Conservation (phyloP, 2,329 filamentous ascomycete species). For the Diplodia mutila region DNA sequence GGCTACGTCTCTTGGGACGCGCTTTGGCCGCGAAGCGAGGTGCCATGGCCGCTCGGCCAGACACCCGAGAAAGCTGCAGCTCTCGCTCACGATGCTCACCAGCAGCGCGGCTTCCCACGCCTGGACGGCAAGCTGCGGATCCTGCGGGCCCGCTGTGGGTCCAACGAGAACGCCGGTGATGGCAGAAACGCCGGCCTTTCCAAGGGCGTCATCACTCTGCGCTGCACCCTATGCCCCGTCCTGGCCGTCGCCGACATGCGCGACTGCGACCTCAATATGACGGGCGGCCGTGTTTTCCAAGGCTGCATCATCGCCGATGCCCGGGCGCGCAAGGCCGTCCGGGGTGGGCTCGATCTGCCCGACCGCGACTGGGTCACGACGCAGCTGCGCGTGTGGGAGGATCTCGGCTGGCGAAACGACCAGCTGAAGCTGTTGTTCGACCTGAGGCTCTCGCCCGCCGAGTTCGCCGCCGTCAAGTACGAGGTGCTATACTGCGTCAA, state of each 20-base stretch:
- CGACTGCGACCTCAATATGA: too few relatives aligned
- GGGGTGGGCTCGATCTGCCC: background rate
- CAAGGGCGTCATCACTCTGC: constrained; percentile 14
- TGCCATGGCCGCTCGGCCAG: background rate
- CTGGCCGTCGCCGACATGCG: background rate
- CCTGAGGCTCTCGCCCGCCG: background rate
- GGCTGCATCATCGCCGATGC: constrained; percentile 12
- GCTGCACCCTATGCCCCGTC: constrained; percentile 15
- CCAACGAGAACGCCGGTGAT: background rate
- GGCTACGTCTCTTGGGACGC: constrained; percentile 20
- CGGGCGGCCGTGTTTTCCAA: background rate
- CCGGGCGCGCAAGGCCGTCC: background rate
- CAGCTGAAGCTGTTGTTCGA: constrained; percentile 20
- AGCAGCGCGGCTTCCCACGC: background rate
- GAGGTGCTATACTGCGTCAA: constrained; percentile 19
- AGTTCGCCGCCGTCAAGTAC: background rate
- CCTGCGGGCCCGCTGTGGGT: background rate
- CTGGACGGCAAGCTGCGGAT: constrained; percentile 1
- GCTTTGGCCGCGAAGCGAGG: constrained; percentile 6
- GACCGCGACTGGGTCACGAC: constrained; percentile 11
- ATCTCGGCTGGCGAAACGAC: constrained; percentile 17
- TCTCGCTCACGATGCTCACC: background rate
- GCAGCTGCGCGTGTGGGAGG: constrained; percentile 15
- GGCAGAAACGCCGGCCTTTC: background rate
- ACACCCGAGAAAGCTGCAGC: background rate